These are phyloP conservation scores for Phialophora tarda DNA, from an alignment of 2,329 filamentous ascomycete species.

Conservation along the genomic window DNA sequence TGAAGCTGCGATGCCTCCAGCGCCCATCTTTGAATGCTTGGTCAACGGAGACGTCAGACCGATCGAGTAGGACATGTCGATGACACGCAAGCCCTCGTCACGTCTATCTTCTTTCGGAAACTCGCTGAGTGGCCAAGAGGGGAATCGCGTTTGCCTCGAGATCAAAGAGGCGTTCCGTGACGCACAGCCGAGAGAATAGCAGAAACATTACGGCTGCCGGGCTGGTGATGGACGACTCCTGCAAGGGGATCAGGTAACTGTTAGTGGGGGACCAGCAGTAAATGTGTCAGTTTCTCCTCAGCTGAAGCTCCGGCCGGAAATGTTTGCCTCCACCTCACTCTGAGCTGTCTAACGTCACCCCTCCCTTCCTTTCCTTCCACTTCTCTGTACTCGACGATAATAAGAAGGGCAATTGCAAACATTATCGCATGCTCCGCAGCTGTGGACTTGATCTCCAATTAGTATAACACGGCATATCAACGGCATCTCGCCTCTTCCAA, in stretches of 20 bases:
- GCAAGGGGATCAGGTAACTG: conserved; percentile 2
- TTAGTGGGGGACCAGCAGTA: not conserved
- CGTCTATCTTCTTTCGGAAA: not conserved
- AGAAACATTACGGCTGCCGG: not conserved
- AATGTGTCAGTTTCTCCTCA: conserved; percentile 14
- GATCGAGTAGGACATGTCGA: conserved; percentile 2
- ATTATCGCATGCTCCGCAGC: conserved; percentile 37
- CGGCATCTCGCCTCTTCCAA: conserved; percentile 29
- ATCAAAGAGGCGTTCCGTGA: not conserved
- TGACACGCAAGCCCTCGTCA: not conserved
- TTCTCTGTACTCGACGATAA: conserved; percentile 17
- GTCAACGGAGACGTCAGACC: not conserved
- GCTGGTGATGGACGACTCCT: not conserved
- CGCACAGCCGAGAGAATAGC: not conserved
- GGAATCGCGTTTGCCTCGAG: not conserved
- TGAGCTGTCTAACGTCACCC: conserved; percentile 14
- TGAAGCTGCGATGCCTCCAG: not conserved
- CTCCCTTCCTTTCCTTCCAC: conserved; percentile 9
- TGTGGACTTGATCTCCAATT: conserved; percentile 33
- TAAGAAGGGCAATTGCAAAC: conserved; percentile 28
- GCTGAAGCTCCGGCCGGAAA: not conserved
- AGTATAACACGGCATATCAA: conserved; percentile 26
- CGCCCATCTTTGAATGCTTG: not conserved
- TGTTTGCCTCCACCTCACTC: conserved; percentile 17
- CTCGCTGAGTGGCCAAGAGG: conserved; percentile 7